Base-by-base conservation (phyloP, 2,329 filamentous ascomycete genomes). In the Nemania serpens region DNA sequence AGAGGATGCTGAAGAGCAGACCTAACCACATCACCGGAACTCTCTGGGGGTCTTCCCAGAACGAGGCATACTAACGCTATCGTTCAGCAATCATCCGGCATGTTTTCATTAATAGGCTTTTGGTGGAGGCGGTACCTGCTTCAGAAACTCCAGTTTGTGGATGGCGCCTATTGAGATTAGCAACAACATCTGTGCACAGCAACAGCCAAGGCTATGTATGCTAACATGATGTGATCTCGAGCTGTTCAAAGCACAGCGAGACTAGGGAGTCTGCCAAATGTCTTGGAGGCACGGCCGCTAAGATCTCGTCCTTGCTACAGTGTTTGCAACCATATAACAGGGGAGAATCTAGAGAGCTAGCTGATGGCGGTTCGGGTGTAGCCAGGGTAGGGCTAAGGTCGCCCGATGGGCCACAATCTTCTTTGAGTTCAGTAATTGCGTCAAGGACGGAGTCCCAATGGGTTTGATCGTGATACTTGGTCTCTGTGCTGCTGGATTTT, bases 1-100 rank as follows among this genome's bases (percentile, higher is more conserved):
- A 77, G 46, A 83, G 69, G 3, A 83, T 81, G 5, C 73, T 74
- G 66, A 78, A 83, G 0, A 83, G 64, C 1, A 82, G 71, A 1
- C 77, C 80, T 11, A 83, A 54, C 80, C 80, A 83, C 58, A 78
- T 75, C 2, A 76, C 69, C 0, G 79, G 73, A 1, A 72, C 73
- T 0, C 64, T 65, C 2, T 67, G 58, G 3, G 77, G 78, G 11
- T 76, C 64, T 7, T 71, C 59, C 79, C 80, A 83, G 56, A 82
- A 82, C 0, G 66, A 68, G 3, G 77, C 72, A 55, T 83, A 83
- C 75, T 79, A 29, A 29, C 7, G 25, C 25, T 29, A 3, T 29
- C 7, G 25, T 29, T 29, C 25, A 29, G 18, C 3, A 13, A 33
- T 34, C 20, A 1, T 53, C 66, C 13, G 65, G 64, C 43, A 15